Percentiles rank a stretch among this genome's conserved stretches.
phyloP scores from a whole-genome alignment of 148 eudicot genomes.

The Polygonum maritimum region DNA sequence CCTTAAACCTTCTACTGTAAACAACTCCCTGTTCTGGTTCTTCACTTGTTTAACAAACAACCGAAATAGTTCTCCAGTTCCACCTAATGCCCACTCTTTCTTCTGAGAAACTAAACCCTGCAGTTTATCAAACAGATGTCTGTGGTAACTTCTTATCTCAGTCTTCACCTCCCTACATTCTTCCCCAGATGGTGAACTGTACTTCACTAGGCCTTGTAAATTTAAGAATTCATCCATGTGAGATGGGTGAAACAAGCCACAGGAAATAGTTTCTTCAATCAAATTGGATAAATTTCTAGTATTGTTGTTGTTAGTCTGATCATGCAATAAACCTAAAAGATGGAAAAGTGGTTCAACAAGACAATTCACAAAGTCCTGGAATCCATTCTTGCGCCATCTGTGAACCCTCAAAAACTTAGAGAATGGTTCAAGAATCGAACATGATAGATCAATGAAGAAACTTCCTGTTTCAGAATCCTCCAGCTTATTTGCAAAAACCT shows the following conservation, averaged over 20 bases:
- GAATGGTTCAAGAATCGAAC: conserved; percentile 69
- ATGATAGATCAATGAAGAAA: conserved; percentile 37
- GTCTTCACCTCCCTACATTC: conserved; percentile 28
- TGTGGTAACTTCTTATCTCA: conserved; percentile 66
- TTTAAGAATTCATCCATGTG: conserved; percentile 81
- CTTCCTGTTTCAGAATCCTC: conserved; percentile 31
- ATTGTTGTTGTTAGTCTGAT: conserved; percentile 16
- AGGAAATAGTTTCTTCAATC: conserved; percentile 54
- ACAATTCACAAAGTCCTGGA: conserved; percentile 67
- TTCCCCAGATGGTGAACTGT: conserved; percentile 35
- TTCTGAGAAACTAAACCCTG: conserved; percentile 46
- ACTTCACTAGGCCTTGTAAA: conserved; percentile 52
- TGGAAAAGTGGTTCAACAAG: conserved; percentile 69
- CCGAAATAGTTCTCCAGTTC: conserved; percentile 61
- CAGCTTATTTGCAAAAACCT: conserved; percentile 23
- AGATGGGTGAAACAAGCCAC: conserved; percentile 74
- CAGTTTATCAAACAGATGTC: conserved; percentile 83
- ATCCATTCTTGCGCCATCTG: conserved; percentile 67
- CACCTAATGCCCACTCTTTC: conserved; percentile 46
- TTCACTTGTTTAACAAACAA: conserved; percentile 53
- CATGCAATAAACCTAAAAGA: conserved; percentile 35
- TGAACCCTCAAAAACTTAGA: conserved; percentile 66
- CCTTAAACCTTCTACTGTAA: conserved; percentile 26
- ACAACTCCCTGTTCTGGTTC: conserved; percentile 44
- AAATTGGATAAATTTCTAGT: conserved; percentile 27